These are phyloP conservation scores for Gossypium longicalyx DNA, from an alignment of 345 rosid genomes.

Conservation along the genomic window DNA sequence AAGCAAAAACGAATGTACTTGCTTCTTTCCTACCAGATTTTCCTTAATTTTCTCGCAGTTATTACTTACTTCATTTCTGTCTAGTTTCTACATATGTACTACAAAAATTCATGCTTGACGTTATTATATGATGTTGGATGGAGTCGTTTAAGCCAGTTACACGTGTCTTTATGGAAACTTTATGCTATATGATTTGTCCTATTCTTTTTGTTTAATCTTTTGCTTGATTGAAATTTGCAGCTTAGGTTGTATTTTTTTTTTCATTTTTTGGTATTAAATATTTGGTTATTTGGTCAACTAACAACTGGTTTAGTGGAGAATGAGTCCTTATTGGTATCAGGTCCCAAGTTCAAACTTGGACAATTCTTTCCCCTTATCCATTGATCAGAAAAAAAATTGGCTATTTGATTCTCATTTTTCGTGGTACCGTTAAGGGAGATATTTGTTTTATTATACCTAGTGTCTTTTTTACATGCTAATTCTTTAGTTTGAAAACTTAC, in stretches of 20 bases:
- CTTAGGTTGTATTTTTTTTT: neutral
- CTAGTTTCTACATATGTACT: neutral
- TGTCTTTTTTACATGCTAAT: neutral
- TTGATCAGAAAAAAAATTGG: too few species aligned
- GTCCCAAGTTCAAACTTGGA: too few species aligned
- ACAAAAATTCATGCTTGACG: neutral
- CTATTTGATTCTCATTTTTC: too few species aligned
- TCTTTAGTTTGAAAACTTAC: neutral
- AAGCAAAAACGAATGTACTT: conserved; percentile 85
- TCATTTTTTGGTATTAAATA: too few species aligned
- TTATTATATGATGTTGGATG: neutral
- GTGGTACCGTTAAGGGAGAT: too few species aligned
- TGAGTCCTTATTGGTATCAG: too few species aligned
- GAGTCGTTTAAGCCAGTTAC: neutral
- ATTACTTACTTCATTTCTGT: neutral
- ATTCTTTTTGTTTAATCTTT: neutral
- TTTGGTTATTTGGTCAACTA: too few species aligned
- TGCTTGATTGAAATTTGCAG: neutral
- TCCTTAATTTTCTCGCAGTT: neutral
- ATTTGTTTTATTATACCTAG: neutral
- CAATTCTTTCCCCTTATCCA: too few species aligned
- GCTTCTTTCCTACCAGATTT: neutral
- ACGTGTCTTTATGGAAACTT: neutral
- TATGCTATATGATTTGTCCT: neutral
- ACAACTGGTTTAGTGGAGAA: too few species aligned